Evolutionary conservation across 257 asterid species (phyloP).

Genomic region (Linderniella brevidens): DNA sequence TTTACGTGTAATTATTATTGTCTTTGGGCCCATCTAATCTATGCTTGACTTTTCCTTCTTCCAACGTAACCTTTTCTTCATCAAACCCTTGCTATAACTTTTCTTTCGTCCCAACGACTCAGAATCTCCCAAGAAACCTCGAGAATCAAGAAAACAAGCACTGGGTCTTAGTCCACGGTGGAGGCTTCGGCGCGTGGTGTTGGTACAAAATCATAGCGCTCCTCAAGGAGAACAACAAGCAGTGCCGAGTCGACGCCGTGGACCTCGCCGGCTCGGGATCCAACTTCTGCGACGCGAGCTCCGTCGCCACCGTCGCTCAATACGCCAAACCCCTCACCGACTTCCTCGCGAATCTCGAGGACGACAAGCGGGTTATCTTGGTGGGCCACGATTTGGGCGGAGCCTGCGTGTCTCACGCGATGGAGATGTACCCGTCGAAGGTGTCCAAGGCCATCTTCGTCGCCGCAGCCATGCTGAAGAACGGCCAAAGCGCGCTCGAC

Average conservation of each 20-base stretch:
- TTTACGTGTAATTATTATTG: neutral
- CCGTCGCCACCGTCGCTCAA: constrained; percentile 21
- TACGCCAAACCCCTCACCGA: constrained; percentile 35
- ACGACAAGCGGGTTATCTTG: constrained; percentile 30
- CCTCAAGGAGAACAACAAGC: constrained; percentile 26
- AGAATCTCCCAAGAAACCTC: constrained; percentile 1
- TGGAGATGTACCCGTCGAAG: constrained; percentile 36
- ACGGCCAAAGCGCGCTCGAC: constrained; percentile 34
- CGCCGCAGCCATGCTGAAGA: constrained; percentile 39
- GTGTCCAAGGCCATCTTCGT: constrained; percentile 37
- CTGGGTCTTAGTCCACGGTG: constrained; percentile 52
- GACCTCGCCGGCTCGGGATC: constrained; percentile 48
- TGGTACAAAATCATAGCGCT: constrained; percentile 57
- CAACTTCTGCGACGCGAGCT: constrained; percentile 30
- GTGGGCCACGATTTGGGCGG: constrained; percentile 57
- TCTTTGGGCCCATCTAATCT: neutral
- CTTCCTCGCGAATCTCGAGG: constrained; percentile 24
- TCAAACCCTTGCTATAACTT: neutral
- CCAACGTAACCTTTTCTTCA: neutral
- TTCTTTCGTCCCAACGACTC: constrained; percentile 5
- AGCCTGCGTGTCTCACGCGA: constrained; percentile 36
- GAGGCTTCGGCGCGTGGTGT: constrained; percentile 67
- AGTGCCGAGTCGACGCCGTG: constrained; percentile 32
- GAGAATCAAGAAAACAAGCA: constrained; percentile 24
- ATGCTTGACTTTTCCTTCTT: neutral